Evolutionary conservation across 805 yeast genomes (phyloP).

Genomic region (Wickerhamiella galacta): DNA sequence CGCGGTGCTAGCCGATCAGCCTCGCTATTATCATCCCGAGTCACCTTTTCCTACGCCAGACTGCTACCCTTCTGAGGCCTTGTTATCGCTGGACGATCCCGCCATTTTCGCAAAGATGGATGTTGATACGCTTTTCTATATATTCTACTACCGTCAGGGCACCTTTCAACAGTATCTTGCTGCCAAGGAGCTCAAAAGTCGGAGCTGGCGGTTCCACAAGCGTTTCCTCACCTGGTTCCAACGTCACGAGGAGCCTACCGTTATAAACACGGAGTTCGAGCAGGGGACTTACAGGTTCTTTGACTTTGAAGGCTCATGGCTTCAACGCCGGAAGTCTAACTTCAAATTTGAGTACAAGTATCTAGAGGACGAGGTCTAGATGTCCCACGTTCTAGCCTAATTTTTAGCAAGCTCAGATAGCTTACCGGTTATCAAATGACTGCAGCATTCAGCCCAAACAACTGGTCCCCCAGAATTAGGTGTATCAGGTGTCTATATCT

Average conservation of each 20-base stretch:
- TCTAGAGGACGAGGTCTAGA: conserved; percentile 26
- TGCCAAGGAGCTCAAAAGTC: conserved; percentile 57
- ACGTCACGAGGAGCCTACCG: conserved; percentile 39
- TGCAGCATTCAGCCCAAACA: too few species aligned
- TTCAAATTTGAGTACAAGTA: conserved; percentile 34
- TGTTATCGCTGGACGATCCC: conserved; percentile 34
- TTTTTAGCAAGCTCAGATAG: too few species aligned
- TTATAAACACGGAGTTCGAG: conserved; percentile 27
- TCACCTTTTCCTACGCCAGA: conserved; percentile 81
- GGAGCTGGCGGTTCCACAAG: conserved; percentile 73
- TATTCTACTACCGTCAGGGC: conserved; percentile 74
- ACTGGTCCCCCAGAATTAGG: too few species aligned
- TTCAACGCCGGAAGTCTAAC: conserved; percentile 42
- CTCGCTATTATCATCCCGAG: conserved; percentile 57
- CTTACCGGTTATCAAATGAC: too few species aligned
- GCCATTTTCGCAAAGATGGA: conserved; percentile 55
- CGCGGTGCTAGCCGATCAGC: conserved; percentile 75
- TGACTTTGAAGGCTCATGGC: conserved; percentile 61
- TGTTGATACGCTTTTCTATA: conserved; percentile 75
- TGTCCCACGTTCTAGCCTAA: too few species aligned
- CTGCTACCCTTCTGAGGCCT: conserved; percentile 76
- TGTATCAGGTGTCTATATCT: too few species aligned
- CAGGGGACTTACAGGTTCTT: conserved; percentile 58
- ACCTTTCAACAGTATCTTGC: conserved; percentile 58
- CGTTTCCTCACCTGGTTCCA: conserved; percentile 69